A percentile compares a stretch with the other conserved stretches of the same genome.
These are phyloP conservation scores for Mortierella sp. DNA, from an alignment of 371 early-diverging fungal species.

Conservation along the genomic window DNA sequence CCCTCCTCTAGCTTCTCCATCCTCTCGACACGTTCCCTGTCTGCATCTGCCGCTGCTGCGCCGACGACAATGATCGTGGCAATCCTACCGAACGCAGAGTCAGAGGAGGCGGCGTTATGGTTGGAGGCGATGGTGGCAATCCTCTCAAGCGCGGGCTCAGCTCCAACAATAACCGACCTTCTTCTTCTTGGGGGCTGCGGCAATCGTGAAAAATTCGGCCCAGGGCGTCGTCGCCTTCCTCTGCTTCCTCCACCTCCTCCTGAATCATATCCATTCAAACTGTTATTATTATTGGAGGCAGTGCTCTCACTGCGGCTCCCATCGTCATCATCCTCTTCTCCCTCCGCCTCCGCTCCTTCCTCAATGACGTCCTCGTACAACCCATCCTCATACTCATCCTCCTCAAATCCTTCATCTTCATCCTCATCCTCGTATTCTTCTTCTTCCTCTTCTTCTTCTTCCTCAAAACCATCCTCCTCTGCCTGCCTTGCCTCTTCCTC, in stretches of 20 bases:
- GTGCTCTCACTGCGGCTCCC: neutral
- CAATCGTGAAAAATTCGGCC: constrained; percentile 7
- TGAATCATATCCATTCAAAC: neutral
- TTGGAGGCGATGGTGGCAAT: neutral
- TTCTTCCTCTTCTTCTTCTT: constrained; percentile 15
- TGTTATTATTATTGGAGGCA: neutral
- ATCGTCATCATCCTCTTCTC: constrained; percentile 2
- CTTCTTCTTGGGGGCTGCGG: constrained; percentile 8
- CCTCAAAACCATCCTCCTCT: constrained; percentile 17
- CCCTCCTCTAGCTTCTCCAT: constrained; percentile 6
- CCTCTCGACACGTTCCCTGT: neutral
- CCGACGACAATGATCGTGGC: neutral
- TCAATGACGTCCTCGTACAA: neutral
- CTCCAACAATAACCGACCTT: constrained; percentile 6
- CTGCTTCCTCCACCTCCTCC: too few species aligned
- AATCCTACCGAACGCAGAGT: neutral
- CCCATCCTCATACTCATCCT: constrained; percentile 21
- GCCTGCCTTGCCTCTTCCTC: constrained; percentile 26
- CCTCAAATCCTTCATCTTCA: constrained; percentile 21
- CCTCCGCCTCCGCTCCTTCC: constrained; percentile 7
- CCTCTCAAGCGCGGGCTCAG: neutral
- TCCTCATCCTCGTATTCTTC: constrained; percentile 16
- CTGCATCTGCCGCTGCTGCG: neutral
- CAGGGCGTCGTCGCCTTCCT: neutral
- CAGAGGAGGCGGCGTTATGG: neutral